phyloP scores from a whole-genome alignment of 805 yeast genomes.

The Nakazawaea wickerhamii region DNA sequence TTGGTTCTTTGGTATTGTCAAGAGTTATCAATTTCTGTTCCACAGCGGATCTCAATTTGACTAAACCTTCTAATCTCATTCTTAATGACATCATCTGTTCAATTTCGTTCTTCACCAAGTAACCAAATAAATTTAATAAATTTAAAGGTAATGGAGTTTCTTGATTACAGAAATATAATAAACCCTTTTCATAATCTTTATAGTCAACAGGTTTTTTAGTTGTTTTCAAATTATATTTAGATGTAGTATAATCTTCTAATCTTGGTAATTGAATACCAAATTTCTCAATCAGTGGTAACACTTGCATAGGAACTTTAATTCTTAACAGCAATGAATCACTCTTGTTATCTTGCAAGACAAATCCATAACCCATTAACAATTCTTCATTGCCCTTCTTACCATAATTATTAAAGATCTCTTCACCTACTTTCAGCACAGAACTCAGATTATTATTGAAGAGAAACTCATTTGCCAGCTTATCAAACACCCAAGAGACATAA shows the following conservation, averaged over 20 bases:
- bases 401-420: conserved; percentile 71
- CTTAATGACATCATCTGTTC: conserved; percentile 45
- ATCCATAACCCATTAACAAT: conserved; percentile 76
- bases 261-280: conserved; percentile 23
- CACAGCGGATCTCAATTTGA: conserved; percentile 48
- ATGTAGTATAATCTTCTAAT: conserved; percentile 24
- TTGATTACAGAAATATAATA: conserved; percentile 23
- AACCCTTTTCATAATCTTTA: conserved; percentile 11
- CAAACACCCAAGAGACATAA: conserved; percentile 57
- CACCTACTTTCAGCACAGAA: conserved; percentile 21
- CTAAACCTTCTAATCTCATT: conserved; percentile 56
- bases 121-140: conserved; percentile 48
- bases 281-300: conserved; percentile 7
- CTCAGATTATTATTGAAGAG: conserved; percentile 9
- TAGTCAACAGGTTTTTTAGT: conserved; percentile 1
- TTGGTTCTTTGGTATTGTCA: conserved; percentile 15
- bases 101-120: conserved; percentile 39
- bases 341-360: conserved; percentile 49
- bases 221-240: conserved; percentile 15
- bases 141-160: conserved; percentile 35
- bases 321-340: conserved; percentile 58
- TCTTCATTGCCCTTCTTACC: conserved; percentile 89
- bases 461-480: conserved; percentile 15
- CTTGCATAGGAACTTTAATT: conserved; percentile 41
- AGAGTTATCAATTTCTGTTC: conserved; percentile 38